These are phyloP conservation scores for Venturia asperata DNA, from an alignment of 2,329 filamentous ascomycete species.

Conservation along the genomic window DNA sequence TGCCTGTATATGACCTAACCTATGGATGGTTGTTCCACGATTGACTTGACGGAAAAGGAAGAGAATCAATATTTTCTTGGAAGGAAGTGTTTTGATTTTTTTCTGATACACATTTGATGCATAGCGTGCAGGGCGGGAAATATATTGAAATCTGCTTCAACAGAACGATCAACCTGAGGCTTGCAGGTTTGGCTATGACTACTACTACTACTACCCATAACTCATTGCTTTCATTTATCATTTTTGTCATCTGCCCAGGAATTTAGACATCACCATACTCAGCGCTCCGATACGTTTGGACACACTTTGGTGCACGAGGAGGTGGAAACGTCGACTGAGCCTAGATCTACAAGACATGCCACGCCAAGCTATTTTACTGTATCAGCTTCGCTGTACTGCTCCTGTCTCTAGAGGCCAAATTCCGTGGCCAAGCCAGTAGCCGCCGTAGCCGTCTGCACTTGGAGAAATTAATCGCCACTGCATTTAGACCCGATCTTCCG, in stretches of 20 bases:
- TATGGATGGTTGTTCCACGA: neutral
- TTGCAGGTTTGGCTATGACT: neutral
- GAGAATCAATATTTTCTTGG: neutral
- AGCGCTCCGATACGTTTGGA: too few relatives aligned
- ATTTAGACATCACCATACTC: neutral
- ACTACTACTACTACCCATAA: neutral
- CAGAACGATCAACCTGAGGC: neutral
- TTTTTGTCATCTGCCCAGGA: neutral
- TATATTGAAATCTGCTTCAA: neutral
- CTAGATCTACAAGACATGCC: neutral
- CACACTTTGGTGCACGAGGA: too few relatives aligned
- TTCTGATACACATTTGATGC: neutral
- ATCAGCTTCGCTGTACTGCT: neutral
- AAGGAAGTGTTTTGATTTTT: neutral
- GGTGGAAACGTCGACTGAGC: neutral
- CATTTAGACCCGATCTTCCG: too few relatives aligned
- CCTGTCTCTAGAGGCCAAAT: neutral
- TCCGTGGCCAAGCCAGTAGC: neutral
- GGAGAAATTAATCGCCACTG: too few relatives aligned
- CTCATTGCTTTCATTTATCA: neutral
- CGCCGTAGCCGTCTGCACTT: neutral
- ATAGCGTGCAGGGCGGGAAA: conserved; percentile 2
- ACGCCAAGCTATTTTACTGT: neutral
- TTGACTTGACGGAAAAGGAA: conserved; percentile 1
- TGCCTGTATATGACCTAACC: neutral